Base-by-base conservation (phyloP, 345 rosid genomes). In the Eucalyptus erythrocorys region DNA sequence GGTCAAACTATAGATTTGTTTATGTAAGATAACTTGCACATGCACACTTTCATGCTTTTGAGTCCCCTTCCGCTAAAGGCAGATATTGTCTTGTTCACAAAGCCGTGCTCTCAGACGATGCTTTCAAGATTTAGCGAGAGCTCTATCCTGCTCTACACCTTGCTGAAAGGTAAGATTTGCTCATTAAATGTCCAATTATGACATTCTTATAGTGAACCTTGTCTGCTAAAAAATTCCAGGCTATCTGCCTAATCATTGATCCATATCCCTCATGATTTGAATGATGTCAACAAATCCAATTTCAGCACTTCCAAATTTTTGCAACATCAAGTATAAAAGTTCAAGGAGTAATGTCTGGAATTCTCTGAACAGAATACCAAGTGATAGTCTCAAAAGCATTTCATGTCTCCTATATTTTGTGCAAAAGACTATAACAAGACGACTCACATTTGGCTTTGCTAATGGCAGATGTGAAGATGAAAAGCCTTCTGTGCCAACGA, bases 11-110 rank as follows among this genome's bases (percentile, higher is more conserved):
- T 27, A 89, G 94, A 87, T 89, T 92, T 88, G 93, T 95, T 86
- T 91, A 94, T 76, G 94, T 92, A 49, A 93, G 93, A 89, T 93
- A 95, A 85, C 92, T 94, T 27, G 96, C 93, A n/a, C 53, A 90
- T 86, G 95, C 93, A 4, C 97, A 94, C 90, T 86, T 95, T 64
- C 92, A 87, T 90, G 96, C 95, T 13, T 88, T 91, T 55, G 94
- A 95, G 90, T 16, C 89, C 49, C 93, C 93, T 71, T 87, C 94
- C n/a, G 93, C 95, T 48, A 90, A 53, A 6, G 94, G 95, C 42
- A 88, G 95, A 76, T 93, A 92, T 45, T 81, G 90, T 59, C 61
- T 92, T 21, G 93, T 93, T 53, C 91, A 86, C 71, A 82, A 90
- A 40, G 61, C 87, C 43, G 42, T 89, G 42, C 87, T 76, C 5